phyloP scores from a whole-genome alignment of 2,329 filamentous ascomycete genomes.

The Diaporthe vaccinii region DNA sequence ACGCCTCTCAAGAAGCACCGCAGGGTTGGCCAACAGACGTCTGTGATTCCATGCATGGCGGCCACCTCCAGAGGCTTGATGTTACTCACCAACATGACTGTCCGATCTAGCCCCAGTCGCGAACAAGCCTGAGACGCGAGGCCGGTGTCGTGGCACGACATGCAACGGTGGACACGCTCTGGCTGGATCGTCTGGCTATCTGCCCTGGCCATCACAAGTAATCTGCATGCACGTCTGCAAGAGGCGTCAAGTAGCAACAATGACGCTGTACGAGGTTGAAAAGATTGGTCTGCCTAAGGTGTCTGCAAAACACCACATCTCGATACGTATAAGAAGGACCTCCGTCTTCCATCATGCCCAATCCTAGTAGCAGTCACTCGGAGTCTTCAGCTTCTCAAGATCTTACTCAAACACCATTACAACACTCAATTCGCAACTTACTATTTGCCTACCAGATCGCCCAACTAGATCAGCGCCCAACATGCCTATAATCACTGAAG shows the following conservation, averaged over 20 bases:
- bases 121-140: neutral
- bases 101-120: neutral
- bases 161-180: neutral
- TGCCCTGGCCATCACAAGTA: too few relatives aligned
- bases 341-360: neutral
- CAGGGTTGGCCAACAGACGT: neutral
- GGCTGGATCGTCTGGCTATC: neutral
- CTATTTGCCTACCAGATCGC: neutral
- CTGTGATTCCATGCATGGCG: neutral
- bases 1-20: neutral
- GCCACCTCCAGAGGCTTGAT: too few relatives aligned
- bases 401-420: neutral
- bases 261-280: neutral
- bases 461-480: constrained; percentile 6
- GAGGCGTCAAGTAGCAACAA: neutral
- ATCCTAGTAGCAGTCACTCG: neutral
- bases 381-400: neutral
- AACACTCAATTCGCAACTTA: too few relatives aligned
- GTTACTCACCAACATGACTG: neutral
- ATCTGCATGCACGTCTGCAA: neutral
- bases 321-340: neutral
- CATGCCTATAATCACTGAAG: constrained; percentile 40
- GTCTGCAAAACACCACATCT: neutral
- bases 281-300: neutral
- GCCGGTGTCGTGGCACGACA: neutral